Evolutionary conservation across 1,284 basidiomycete species (phyloP), one percentile per base, ranked within the genome.

Genomic region (Puccinia brachypodii): DNA sequence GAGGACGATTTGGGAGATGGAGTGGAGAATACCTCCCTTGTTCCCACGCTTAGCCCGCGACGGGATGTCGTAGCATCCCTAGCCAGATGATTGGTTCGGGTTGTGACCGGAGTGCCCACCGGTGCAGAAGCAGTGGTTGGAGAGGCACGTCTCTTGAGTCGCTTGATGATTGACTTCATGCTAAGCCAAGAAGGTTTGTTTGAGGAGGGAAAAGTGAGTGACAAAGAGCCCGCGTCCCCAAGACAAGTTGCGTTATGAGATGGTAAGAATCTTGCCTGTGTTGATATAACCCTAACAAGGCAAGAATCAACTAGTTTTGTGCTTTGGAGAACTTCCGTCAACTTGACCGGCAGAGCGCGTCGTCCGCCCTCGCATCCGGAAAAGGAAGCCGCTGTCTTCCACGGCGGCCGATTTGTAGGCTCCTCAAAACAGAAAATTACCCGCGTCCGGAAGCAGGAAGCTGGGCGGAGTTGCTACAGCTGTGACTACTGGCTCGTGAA

Each of bases 151-250:
- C 68, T 31, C n/a, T 71, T 71, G 42, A 71, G 38, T 14, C 68
- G 68, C 44, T 71, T 71, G 40, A 71, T 71, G 42, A 71, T 71
- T 22, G 68, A 71, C 38, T 71, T 71, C 68, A 71, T 71, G 3
- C 42, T 71, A n/a, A 71, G 44, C 4, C 40, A 68, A 42, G 36
- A 68, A 7, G 28, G 28, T 33, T 60, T 1, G 58, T 60, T 33
- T 60, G 58, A 16, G 28, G 1, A 33, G 58, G 25, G 53, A 25
- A n/a, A n/a, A n/a, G n/a, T n/a, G n/a, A n/a, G n/a, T n/a, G n/a
- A n/a, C n/a, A n/a, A n/a, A n/a, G n/a, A 64, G 62, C 11, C 36
- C 31, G 60, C 1, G 56, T 28, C n/a, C n/a, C n/a, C n/a, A 58
- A 28, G 56, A 58, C 6, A 58, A 4, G n/a, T 58, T 28, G n/a